Evolutionary conservation across 176 grass and related monocot species (phyloP).

Genomic region (Aegilops speltoides): DNA sequence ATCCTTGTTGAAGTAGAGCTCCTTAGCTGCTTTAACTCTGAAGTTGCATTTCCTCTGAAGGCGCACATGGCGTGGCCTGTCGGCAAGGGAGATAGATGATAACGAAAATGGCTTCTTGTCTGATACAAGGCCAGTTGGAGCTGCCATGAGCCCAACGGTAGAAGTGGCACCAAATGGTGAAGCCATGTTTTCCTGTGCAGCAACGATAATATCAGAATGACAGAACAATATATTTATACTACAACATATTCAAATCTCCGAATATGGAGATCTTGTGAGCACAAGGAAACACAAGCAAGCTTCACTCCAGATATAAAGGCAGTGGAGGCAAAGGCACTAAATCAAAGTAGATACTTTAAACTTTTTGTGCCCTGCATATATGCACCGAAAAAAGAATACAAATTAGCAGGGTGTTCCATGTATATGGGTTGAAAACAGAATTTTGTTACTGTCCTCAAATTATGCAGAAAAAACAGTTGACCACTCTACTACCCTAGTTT

Average conservation of each 20-base stretch:
- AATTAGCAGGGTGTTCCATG: background rate
- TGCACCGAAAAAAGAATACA: background rate
- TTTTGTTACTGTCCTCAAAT: background rate
- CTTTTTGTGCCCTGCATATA: background rate
- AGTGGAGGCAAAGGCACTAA: background rate
- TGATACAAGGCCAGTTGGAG: constrained; percentile 44
- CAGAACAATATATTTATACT: background rate
- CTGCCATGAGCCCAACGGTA: constrained; percentile 69
- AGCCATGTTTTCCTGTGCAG: constrained; percentile 54
- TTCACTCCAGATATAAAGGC: background rate
- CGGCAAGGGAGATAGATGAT: constrained; percentile 37
- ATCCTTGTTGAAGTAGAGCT: constrained; percentile 97
- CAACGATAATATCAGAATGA: background rate
- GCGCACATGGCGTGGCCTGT: constrained; percentile 27
- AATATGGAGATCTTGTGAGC: background rate
- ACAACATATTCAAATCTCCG: background rate
- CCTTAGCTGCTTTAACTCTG: constrained; percentile 77
- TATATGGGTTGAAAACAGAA: background rate
- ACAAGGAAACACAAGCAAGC: background rate
- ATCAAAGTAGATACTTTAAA: background rate
- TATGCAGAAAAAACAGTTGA: background rate
- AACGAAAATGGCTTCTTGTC: constrained; percentile 55
- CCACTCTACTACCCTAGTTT: background rate
- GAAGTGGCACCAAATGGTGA: constrained; percentile 70
- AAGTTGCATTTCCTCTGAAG: constrained; percentile 51